Evolutionary conservation across 495 filamentous ascomycete species (phyloP), one percentile per base, ranked within the genome.

Genomic region (Neurospora sp.): DNA sequence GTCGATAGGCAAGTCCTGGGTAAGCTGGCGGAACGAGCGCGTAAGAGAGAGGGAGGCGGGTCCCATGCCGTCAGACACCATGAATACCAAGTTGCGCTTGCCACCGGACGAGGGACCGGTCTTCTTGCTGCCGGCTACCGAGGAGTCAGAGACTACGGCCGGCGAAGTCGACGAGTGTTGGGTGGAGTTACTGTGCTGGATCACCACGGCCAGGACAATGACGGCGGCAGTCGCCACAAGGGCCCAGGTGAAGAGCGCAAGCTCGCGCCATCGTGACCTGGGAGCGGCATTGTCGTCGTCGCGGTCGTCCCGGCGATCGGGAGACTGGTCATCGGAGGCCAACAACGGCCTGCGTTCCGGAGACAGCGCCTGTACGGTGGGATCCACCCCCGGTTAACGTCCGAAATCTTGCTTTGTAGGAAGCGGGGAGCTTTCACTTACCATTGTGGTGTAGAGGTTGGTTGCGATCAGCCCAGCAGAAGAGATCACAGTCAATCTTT

Each of bases 1-100:
- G 72, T 90, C 89, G 72, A 87, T 83, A 4, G 92, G 90, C 18
- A 94, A 84, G 14, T 88, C 89, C 41, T 90, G 85, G 41, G 86
- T 84, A 59, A 85, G 81, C 81, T 99, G 96, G 39, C 89, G 86
- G 84, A 93, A 98, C 78, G 88, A 90, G 69, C 96, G 86, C 7
- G 96, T 97, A 79, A 98, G 81, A 14, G 89, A 89, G 35, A 98
- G 86, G 79, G 93, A 95, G 27, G 94, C 92, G 4, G 96, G 96
- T 0, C 96, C 96, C 96, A 99, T 98, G 72, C 95, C 96, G 79
- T 99, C 96, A 0, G 93, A 96, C 10, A 99, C 96, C 96, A 99
- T 98, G 85, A 99, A 98, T 74, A 99, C 91, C 46, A 98, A 82
- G 78, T 98, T 99, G 35, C 92, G 87, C 82, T 98, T 99, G 16